Evolutionary conservation across 768 basidiomycete species (phyloP).

Genomic region (Mycena pura): DNA sequence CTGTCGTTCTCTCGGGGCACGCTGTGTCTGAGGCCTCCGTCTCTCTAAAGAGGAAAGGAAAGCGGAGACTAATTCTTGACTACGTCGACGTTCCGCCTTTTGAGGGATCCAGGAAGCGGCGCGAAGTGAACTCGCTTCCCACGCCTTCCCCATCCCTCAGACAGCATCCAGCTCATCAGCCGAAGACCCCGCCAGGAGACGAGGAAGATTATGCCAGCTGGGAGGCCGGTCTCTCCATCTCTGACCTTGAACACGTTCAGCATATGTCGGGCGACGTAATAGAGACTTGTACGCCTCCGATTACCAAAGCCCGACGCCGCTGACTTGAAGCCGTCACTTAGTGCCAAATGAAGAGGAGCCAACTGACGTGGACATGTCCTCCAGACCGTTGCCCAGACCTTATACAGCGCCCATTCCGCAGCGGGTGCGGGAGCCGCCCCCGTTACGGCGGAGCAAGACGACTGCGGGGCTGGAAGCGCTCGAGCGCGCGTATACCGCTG

Average conservation of each 20-base stretch:
- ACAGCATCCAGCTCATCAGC: slow-evolving; percentile 9
- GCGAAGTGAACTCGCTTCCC: slow-evolving; percentile 19
- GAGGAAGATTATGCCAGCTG: slow-evolving; percentile 38
- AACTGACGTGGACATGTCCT: background rate
- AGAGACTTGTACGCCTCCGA: slow-evolving; percentile 2
- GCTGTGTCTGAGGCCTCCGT: slow-evolving; percentile 31
- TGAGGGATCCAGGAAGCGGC: slow-evolving; percentile 9
- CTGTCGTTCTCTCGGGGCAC: slow-evolving; percentile 27
- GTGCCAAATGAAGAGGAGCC: background rate
- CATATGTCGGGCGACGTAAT: slow-evolving; percentile 7
- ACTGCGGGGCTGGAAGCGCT: slow-evolving; percentile 52
- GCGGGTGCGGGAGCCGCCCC: slow-evolving; percentile 11
- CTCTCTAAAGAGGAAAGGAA: slow-evolving; percentile 21
- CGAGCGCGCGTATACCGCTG: slow-evolving; percentile 49
- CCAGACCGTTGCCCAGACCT: background rate
- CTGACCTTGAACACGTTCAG: slow-evolving; percentile 17
- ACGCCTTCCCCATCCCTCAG: slow-evolving; percentile 30
- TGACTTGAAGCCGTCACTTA: too few species aligned
- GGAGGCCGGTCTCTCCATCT: slow-evolving; percentile 34
- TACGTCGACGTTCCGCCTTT: slow-evolving; percentile 36
- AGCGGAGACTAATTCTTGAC: slow-evolving; percentile 31
- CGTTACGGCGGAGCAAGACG: slow-evolving; percentile 46
- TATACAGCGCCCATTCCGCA: slow-evolving; percentile 18
- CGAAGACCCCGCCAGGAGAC: background rate
- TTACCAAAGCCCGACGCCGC: too few species aligned